Base-by-base conservation (phyloP, 768 basidiomycete species). In the Mrakia blollopis region DNA sequence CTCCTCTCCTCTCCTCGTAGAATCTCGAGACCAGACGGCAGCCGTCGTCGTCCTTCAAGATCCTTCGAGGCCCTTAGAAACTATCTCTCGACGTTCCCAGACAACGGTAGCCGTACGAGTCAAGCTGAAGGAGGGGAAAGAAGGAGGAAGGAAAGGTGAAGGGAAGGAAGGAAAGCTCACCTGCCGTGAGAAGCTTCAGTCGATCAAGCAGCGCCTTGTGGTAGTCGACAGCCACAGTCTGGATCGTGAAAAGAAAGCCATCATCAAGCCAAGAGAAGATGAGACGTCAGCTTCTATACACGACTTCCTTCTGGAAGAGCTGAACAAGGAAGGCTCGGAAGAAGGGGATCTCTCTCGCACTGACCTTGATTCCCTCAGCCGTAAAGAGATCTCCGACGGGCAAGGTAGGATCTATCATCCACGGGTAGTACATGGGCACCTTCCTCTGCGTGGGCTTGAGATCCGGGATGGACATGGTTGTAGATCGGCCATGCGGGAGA, bases 351-450 rank as follows among this genome's bases (percentile, higher is more conserved):
- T n/a, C n/a, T n/a, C n/a, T n/a, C n/a, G n/a, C n/a, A 65, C 65
- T 68, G 65, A 68, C 65, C 65, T 68, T 68, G 37, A 68, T 41
- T 5, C 65, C 65, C 7, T 68, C 65, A 3, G 65, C 39, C 7
- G 65, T 25, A 37, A 68, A 68, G 35, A 68, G 65, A n/a, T 68
- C 65, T 37, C 65, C 65, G 3, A 68, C 65, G 37, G 65, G 65
- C 35, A 44, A 21, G 14, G 65, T 68, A 8, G 65, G 65, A 13
- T 68, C 65, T 39, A 68, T 39, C 35, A 39, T 25, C 65, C 65
- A 68, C 5, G 65, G 65, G 65, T 68, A 68, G 65, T n/a, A 68
- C 14, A 21, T 35, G 6, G 65, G 39, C 6, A 68, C 11, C 25
- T 68, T 68, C 9, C 25, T n/a, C n/a, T n/a, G 23, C 0, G 37